phyloP scores from a whole-genome alignment of 306 rosid species.

The Fragaria ananassa region DNA sequence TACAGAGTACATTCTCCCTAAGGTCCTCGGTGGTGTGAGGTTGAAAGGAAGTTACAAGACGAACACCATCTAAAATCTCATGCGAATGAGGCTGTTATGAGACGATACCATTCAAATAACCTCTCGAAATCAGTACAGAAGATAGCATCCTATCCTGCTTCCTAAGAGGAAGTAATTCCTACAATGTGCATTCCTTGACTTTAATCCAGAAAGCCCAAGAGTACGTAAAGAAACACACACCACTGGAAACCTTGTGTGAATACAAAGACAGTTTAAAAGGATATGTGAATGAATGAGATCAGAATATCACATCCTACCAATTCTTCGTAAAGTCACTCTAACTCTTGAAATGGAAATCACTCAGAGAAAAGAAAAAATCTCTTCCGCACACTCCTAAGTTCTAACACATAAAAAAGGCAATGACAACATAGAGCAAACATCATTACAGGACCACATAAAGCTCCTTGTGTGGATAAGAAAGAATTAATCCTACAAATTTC shows the following conservation, averaged over 20 bases:
- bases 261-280: background rate
- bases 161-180: too few species aligned
- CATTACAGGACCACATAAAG: background rate
- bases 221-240: background rate
- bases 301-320: background rate
- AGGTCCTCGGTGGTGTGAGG: background rate
- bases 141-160: background rate
- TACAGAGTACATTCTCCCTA: background rate
- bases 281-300: background rate
- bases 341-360: background rate
- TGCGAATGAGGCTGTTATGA: background rate
- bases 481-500: background rate
- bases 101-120: background rate
- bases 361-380: background rate
- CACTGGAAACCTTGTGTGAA: background rate
- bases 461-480: background rate
- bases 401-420: background rate
- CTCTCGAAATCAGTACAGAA: background rate
- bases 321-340: background rate
- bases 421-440: background rate
- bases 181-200: background rate
- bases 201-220: background rate
- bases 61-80: background rate
- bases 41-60: background rate
- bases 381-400: background rate